These are phyloP conservation scores for Alternaria triticimaculans DNA, from an alignment of 2,329 filamentous ascomycete species.

Conservation along the genomic window DNA sequence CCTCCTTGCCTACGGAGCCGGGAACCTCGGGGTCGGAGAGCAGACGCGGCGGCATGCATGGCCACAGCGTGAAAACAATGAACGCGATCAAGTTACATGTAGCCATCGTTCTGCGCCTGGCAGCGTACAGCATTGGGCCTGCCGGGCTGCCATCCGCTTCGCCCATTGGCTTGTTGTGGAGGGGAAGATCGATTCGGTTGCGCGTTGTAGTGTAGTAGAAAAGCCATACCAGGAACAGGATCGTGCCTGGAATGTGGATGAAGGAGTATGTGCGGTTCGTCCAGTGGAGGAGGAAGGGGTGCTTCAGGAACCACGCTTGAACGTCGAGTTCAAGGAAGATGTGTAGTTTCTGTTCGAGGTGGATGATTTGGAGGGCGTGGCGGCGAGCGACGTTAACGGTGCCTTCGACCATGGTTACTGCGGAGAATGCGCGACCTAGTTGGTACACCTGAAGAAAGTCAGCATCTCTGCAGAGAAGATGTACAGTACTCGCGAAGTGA, in stretches of 20 bases:
- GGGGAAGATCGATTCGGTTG: constrained; percentile 55
- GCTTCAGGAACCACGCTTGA: constrained; percentile 64
- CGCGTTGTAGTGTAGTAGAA: constrained; percentile 74
- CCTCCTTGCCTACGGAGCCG: constrained; percentile 63
- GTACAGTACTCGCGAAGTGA: background rate
- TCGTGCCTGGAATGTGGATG: constrained; percentile 79
- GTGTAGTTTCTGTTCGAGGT: constrained; percentile 68
- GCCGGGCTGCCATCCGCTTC: constrained; percentile 50
- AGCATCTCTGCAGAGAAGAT: background rate
- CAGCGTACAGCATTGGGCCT: constrained; percentile 62
- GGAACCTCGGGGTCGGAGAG: constrained; percentile 61
- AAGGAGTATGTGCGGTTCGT: constrained; percentile 78
- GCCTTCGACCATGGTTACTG: constrained; percentile 70
- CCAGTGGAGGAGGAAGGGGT: constrained; percentile 67
- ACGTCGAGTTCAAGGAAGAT: constrained; percentile 71
- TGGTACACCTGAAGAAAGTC: constrained; percentile 68
- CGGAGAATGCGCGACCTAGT: constrained; percentile 73
- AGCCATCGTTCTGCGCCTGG: constrained; percentile 63
- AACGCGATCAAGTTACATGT: constrained; percentile 66
- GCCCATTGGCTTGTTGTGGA: constrained; percentile 44
- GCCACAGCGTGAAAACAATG: constrained; percentile 65
- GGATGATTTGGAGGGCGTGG: constrained; percentile 72
- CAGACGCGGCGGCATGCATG: constrained; percentile 66
- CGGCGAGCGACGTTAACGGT: constrained; percentile 72
- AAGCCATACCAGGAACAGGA: constrained; percentile 70